phyloP scores from a whole-genome alignment of 2,329 filamentous ascomycete species.

The Cladosporium halotolerans region DNA sequence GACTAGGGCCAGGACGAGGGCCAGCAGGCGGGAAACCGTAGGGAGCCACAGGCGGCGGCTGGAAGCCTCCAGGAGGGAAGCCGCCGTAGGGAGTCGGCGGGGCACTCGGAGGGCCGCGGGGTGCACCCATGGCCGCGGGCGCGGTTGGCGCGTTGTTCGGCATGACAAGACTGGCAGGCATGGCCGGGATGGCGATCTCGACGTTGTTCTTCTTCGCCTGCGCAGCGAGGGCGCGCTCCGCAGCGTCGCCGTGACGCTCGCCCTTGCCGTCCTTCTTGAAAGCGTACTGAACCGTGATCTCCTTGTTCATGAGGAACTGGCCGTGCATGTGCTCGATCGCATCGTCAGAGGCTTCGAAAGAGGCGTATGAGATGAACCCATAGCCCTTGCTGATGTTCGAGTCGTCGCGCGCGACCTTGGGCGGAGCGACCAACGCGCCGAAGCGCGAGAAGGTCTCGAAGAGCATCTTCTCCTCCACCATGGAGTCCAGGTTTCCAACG shows the following conservation, averaged over 20 bases:
- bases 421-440: slow-evolving; percentile 73
- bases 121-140: slow-evolving; percentile 37
- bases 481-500: slow-evolving; percentile 86
- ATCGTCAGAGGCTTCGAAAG: slow-evolving; percentile 89
- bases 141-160: slow-evolving; percentile 34
- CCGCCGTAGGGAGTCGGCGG: slow-evolving; percentile 24
- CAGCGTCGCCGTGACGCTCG: slow-evolving; percentile 89
- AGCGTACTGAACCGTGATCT: slow-evolving; percentile 93
- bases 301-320: slow-evolving; percentile 94
- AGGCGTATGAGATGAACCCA: slow-evolving; percentile 87
- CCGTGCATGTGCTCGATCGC: slow-evolving; percentile 90
- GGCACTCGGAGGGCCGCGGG: slow-evolving; percentile 32
- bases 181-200: slow-evolving; percentile 67
- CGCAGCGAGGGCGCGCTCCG: slow-evolving; percentile 82
- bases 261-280: slow-evolving; percentile 99
- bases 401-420: slow-evolving; percentile 90
- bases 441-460: slow-evolving; percentile 95
- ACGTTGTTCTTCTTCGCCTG: slow-evolving; percentile 95
- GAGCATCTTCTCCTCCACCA: slow-evolving; percentile 92
- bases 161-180: slow-evolving; percentile 67
- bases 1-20: slow-evolving; percentile 13
- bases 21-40: slow-evolving; percentile 5
- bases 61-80: slow-evolving; percentile 16
- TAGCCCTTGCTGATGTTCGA: slow-evolving; percentile 87
- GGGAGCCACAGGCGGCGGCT: slow-evolving; percentile 13